These are phyloP conservation scores for Wakefieldia striispora DNA, from an alignment of 768 basidiomycete genomes.

Conservation along the genomic window DNA sequence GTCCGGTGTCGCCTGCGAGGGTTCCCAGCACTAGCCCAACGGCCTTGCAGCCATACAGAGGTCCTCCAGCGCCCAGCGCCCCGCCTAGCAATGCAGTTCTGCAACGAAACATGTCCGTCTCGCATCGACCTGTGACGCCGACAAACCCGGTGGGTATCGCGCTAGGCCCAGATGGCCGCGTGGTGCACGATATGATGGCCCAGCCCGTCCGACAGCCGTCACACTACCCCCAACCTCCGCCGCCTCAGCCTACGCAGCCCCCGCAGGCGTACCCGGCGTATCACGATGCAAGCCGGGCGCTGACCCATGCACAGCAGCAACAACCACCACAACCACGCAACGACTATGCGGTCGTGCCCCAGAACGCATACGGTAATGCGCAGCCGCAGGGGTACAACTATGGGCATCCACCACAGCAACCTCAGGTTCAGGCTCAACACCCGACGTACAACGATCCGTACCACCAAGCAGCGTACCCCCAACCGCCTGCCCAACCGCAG, in stretches of 20 bases:
- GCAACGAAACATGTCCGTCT: conserved; percentile 25
- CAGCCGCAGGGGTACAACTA: conserved; percentile 19
- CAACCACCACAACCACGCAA: conserved; percentile 25
- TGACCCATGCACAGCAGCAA: conserved; percentile 35
- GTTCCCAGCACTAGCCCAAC: conserved; percentile 17
- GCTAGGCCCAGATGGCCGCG: conserved; percentile 76
- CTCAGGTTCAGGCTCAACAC: conserved; percentile 15
- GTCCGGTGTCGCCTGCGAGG: conserved; percentile 57
- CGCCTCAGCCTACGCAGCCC: conserved; percentile 9
- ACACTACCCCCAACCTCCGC: conserved; percentile 14
- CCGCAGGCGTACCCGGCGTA: conserved; percentile 22
- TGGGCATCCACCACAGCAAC: conserved; percentile 9
- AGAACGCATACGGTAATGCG: conserved; percentile 7
- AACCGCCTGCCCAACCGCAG: conserved; percentile 10
- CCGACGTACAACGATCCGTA: conserved; percentile 17
- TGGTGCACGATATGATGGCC: conserved; percentile 76
- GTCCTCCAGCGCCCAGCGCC: not conserved
- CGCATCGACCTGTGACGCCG: conserved; percentile 56
- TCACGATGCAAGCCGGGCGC: conserved; percentile 28
- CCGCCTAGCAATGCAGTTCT: conserved; percentile 3
- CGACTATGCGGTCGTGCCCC: conserved; percentile 17
- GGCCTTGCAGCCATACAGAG: conserved; percentile 12
- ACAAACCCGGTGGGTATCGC: conserved; percentile 82
- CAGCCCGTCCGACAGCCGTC: conserved; percentile 17
- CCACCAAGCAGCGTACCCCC: conserved; percentile 16